Percentiles rank a stretch among this genome's conserved stretches.
Evolutionary conservation across 1,284 basidiomycete genomes (phyloP).

Genomic region (Cutaneotrichosporon sp.): DNA sequence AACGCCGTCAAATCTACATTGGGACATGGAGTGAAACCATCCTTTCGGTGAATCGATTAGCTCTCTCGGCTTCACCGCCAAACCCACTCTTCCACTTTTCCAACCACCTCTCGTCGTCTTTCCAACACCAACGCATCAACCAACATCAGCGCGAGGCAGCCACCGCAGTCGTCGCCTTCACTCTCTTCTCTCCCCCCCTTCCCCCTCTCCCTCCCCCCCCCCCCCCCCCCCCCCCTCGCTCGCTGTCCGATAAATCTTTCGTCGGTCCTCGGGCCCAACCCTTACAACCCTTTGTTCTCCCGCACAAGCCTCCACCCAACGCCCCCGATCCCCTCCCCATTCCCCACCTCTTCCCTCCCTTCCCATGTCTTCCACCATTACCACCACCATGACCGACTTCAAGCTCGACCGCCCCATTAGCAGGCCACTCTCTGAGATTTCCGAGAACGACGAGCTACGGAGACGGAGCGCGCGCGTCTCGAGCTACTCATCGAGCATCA

Average conservation of each 20-base stretch:
- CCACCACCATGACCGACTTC: conserved; percentile 19
- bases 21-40: neutral
- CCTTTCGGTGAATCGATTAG: neutral
- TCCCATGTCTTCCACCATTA: conserved; percentile 3
- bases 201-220: no score
- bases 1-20: neutral
- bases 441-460: conserved; percentile 25
- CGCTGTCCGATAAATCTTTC: neutral
- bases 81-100: neutral
- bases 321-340: neutral
- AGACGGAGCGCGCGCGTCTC: conserved; percentile 24
- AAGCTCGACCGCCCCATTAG: conserved; percentile 13
- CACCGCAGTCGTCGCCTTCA: neutral
- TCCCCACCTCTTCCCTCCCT: neutral
- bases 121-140: neutral
- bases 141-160: neutral
- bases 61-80: neutral
- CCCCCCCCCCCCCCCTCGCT: neutral
- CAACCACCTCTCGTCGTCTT: neutral
- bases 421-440: conserved; percentile 27
- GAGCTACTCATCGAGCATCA: conserved; percentile 23
- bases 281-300: conserved; percentile 5
- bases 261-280: neutral
- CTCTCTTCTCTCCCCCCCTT: neutral
- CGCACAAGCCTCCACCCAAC: conserved; percentile 1